Percentiles rank a stretch among this genome's conserved stretches.
Conservation (phyloP, 345 rosid genomes). For the Litchi chinensis region DNA sequence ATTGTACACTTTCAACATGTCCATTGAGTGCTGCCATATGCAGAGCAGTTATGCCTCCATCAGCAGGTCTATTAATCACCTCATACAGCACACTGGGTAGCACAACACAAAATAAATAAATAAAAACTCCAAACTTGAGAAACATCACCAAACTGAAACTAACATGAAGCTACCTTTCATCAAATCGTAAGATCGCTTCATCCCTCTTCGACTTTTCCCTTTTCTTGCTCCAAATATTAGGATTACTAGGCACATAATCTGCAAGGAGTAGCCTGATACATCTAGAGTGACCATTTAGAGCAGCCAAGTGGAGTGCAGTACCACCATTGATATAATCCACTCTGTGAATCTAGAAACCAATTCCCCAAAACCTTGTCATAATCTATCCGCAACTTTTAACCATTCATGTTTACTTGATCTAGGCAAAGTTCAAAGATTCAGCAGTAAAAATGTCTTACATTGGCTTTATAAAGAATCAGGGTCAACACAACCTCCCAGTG, state of each 20-base stretch:
- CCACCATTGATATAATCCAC: slow-evolving; percentile 94
- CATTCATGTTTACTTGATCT: neutral
- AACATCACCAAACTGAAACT: neutral
- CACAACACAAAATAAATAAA: slow-evolving; percentile 16
- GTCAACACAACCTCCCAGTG: slow-evolving; percentile 97
- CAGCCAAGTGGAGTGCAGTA: slow-evolving; percentile 92
- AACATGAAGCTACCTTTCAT: slow-evolving; percentile 47
- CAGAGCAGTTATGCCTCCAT: slow-evolving; percentile 94
- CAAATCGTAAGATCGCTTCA: slow-evolving; percentile 53
- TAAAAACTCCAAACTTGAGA: slow-evolving; percentile 4
- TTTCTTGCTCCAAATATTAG: slow-evolving; percentile 53
- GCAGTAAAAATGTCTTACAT: slow-evolving; percentile 53
- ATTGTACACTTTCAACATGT: slow-evolving; percentile 74
- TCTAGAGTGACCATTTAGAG: slow-evolving; percentile 85
- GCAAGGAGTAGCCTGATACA: slow-evolving; percentile 91
- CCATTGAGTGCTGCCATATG: slow-evolving; percentile 96
- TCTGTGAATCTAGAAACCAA: slow-evolving; percentile 69
- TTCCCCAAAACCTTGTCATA: slow-evolving; percentile 21
- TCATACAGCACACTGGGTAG: slow-evolving; percentile 55
- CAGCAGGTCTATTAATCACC: slow-evolving; percentile 80
- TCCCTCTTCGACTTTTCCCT: slow-evolving; percentile 36
- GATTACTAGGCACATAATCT: slow-evolving; percentile 76
- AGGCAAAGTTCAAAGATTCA: neutral
- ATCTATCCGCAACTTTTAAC: slow-evolving; percentile 17
- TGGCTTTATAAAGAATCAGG: slow-evolving; percentile 85